Conservation (phyloP, 2,329 filamentous ascomycete species). For the Fusarium solani-melongenae region DNA sequence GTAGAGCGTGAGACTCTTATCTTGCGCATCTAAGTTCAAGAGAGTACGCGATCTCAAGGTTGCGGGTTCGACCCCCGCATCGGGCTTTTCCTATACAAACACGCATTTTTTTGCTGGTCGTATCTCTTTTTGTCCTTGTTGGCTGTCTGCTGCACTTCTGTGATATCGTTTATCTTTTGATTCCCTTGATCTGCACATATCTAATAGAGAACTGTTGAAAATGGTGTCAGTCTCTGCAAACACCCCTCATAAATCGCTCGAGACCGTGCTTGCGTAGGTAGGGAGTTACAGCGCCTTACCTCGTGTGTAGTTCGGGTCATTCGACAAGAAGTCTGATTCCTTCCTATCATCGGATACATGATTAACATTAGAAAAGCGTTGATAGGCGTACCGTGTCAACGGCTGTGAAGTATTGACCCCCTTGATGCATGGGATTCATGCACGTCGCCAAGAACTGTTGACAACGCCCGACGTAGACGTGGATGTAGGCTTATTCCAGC, state of each 20-base stretch:
- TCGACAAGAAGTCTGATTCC: background rate
- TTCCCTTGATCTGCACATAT: background rate
- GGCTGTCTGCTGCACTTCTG: background rate
- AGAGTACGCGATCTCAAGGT: slow-evolving; percentile 58
- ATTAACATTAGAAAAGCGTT: background rate
- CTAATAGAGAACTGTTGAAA: background rate
- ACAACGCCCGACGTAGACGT: background rate
- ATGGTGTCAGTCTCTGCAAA: background rate
- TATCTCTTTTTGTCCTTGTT: background rate
- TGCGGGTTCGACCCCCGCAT: slow-evolving; percentile 64
- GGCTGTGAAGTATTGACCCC: background rate
- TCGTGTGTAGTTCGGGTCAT: background rate
- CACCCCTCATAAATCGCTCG: background rate
- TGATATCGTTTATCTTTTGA: background rate
- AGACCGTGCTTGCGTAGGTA: background rate
- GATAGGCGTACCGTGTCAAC: background rate
- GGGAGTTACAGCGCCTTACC: background rate
- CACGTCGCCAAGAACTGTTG: background rate
- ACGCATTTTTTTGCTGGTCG: background rate
- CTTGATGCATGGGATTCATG: background rate
- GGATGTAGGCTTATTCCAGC: background rate
- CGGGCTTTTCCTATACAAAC: slow-evolving; percentile 40
- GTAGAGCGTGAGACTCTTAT: slow-evolving; percentile 75
- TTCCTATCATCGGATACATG: background rate
- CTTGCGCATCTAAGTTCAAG: background rate